Conservation (phyloP, 345 rosid genomes). For the Erucastrum elatum region DNA sequence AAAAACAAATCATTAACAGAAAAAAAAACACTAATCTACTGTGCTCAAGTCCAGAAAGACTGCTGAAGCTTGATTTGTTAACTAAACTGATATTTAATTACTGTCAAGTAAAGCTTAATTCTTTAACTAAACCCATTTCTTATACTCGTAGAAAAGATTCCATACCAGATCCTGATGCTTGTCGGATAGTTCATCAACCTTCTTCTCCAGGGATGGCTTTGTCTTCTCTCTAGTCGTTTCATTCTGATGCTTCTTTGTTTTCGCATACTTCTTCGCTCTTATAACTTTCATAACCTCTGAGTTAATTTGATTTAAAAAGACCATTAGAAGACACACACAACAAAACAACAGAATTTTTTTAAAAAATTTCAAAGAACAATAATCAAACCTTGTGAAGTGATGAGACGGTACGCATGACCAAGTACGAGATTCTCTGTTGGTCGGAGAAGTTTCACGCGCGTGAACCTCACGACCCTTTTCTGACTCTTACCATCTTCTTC, state of each 20-base stretch:
- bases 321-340: neutral
- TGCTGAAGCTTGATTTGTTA: neutral
- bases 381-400: conserved; percentile 81
- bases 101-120: neutral
- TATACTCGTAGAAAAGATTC: neutral
- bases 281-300: conserved; percentile 89
- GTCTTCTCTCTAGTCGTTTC: conserved; percentile 44
- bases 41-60: neutral
- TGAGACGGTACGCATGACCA: conserved; percentile 92
- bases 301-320: neutral
- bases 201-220: conserved; percentile 37
- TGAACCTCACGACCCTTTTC: conserved; percentile 43
- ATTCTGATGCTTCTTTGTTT: conserved; percentile 57
- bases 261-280: conserved; percentile 74
- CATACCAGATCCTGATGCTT: conserved; percentile 37
- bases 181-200: conserved; percentile 36
- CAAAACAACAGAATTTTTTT: neutral
- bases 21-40: neutral
- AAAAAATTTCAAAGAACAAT: neutral
- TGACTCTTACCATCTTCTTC: conserved; percentile 21
- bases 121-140: neutral
- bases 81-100: conserved; percentile 1
- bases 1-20: neutral
- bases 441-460: conserved; percentile 92
- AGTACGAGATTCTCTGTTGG: conserved; percentile 77